phyloP scores from a whole-genome alignment of 2,329 filamentous ascomycete species.

The Aspergillus floridensis region DNA sequence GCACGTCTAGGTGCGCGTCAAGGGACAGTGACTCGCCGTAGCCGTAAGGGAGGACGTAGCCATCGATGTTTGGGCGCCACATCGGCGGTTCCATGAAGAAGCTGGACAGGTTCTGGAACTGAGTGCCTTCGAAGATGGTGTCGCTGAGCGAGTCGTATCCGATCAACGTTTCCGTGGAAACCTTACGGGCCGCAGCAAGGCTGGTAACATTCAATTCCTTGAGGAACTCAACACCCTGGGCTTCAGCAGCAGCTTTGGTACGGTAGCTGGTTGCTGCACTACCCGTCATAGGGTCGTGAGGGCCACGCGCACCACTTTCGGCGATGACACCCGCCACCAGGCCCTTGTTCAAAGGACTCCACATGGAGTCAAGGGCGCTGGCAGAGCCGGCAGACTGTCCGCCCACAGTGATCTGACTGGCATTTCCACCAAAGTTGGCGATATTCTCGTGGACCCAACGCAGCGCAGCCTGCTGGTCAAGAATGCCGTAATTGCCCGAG shows the following conservation, averaged over 20 bases:
- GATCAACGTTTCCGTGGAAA: slow-evolving; percentile 39
- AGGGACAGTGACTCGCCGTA: slow-evolving; percentile 21
- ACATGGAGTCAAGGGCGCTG: slow-evolving; percentile 25
- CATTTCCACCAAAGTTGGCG: slow-evolving; percentile 23
- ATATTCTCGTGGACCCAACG: slow-evolving; percentile 25
- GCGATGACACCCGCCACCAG: slow-evolving; percentile 30
- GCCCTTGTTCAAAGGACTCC: slow-evolving; percentile 21
- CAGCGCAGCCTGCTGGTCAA: slow-evolving; percentile 25
- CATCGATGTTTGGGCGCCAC: slow-evolving; percentile 30
- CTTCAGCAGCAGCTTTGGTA: slow-evolving; percentile 22
- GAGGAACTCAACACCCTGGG: slow-evolving; percentile 34
- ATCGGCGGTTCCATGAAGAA: slow-evolving; percentile 21
- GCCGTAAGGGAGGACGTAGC: slow-evolving; percentile 26
- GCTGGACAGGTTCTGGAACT: slow-evolving; percentile 21
- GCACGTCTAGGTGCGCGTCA: slow-evolving; percentile 23
- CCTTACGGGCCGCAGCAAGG: slow-evolving; percentile 40
- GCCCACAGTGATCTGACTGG: slow-evolving; percentile 26
- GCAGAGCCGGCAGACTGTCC: slow-evolving; percentile 34
- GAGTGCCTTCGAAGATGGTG: slow-evolving; percentile 22
- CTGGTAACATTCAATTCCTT: slow-evolving; percentile 38
- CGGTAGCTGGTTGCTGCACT: slow-evolving; percentile 27
- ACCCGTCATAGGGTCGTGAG: slow-evolving; percentile 29
- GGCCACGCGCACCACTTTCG: slow-evolving; percentile 32
- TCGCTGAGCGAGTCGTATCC: slow-evolving; percentile 19
- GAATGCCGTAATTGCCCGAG: slow-evolving; percentile 30